Evolutionary conservation across 805 yeast species (phyloP).

Genomic region (Saccharomycopsis sp.): DNA sequence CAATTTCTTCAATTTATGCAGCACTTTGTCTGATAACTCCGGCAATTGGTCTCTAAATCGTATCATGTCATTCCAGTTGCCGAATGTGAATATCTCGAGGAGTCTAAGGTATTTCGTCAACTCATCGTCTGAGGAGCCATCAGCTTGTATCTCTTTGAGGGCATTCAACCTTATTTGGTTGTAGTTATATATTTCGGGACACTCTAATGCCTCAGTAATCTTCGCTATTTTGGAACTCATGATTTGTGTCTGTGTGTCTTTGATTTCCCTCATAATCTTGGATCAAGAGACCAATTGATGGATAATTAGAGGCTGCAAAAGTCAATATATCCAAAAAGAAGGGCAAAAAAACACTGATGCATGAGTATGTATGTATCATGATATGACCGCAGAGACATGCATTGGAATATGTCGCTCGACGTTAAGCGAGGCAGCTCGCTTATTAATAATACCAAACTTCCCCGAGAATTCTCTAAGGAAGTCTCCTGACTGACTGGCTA

Average conservation of each 20-base stretch:
- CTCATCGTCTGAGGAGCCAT: not conserved
- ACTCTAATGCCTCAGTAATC: not conserved
- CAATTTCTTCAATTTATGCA: conserved; percentile 1
- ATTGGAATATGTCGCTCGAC: too few relatives aligned
- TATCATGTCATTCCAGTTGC: not conserved
- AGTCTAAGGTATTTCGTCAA: not conserved
- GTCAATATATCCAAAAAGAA: too few relatives aligned
- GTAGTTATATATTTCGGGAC: not conserved
- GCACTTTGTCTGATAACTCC: not conserved
- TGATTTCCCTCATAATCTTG: too few relatives aligned
- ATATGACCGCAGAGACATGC: too few relatives aligned
- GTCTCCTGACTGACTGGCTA: too few relatives aligned
- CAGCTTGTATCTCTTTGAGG: not conserved
- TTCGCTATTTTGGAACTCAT: not conserved
- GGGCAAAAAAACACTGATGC: too few relatives aligned
- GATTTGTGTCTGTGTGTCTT: not conserved
- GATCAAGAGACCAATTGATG: too few relatives aligned
- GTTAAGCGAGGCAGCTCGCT: too few relatives aligned
- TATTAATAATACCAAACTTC: too few relatives aligned
- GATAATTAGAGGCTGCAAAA: too few relatives aligned
- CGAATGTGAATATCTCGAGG: conserved; percentile 5
- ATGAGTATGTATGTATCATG: too few relatives aligned
- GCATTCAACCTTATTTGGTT: not conserved
- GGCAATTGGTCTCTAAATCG: not conserved
- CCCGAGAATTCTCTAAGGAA: too few relatives aligned